Evolutionary conservation across 2,329 filamentous ascomycete species (phyloP).

Genomic region (Orbilia oligospora): DNA sequence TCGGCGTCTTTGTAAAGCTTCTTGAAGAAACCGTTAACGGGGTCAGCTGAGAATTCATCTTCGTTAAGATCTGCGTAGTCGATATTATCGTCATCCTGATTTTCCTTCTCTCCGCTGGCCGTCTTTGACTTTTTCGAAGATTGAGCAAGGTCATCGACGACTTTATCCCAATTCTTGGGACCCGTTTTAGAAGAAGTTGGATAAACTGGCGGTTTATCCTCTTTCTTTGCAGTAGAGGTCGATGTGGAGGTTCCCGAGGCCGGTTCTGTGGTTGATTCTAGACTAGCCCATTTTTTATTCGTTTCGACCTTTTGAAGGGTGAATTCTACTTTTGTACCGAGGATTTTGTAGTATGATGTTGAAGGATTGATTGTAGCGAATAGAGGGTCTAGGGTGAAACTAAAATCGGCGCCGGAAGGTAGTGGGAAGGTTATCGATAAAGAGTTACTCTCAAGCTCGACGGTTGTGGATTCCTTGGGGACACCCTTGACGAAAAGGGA

Average conservation of each 20-base stretch:
- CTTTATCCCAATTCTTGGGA: conserved; percentile 91
- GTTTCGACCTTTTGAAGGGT: conserved; percentile 77
- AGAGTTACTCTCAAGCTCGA: conserved; percentile 67
- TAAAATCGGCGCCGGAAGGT: conserved; percentile 73
- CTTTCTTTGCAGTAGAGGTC: conserved; percentile 61
- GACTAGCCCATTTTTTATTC: conserved; percentile 77
- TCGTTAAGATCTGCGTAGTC: conserved; percentile 70
- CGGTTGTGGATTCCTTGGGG: conserved; percentile 71
- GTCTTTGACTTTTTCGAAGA: conserved; percentile 66
- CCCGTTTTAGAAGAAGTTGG: conserved; percentile 88
- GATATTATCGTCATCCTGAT: conserved; percentile 66
- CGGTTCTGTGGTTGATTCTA: conserved; percentile 70
- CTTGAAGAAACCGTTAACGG: conserved; percentile 89
- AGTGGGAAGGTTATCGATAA: conserved; percentile 71
- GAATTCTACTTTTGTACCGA: conserved; percentile 85
- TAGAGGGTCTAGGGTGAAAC: conserved; percentile 74
- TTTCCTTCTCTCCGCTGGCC: conserved; percentile 65
- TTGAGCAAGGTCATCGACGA: conserved; percentile 72
- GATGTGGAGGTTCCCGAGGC: conserved; percentile 58
- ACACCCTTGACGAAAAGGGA: conserved; percentile 77
- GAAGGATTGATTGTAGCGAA: conserved; percentile 76
- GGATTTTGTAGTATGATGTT: conserved; percentile 76
- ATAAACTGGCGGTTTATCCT: conserved; percentile 74
- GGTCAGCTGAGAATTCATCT: conserved; percentile 74
- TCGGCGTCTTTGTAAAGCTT: conserved; percentile 83